Evolutionary conservation across 108 stramenopile species (phyloP).

Genomic region (Cylindrotheca closterium): DNA sequence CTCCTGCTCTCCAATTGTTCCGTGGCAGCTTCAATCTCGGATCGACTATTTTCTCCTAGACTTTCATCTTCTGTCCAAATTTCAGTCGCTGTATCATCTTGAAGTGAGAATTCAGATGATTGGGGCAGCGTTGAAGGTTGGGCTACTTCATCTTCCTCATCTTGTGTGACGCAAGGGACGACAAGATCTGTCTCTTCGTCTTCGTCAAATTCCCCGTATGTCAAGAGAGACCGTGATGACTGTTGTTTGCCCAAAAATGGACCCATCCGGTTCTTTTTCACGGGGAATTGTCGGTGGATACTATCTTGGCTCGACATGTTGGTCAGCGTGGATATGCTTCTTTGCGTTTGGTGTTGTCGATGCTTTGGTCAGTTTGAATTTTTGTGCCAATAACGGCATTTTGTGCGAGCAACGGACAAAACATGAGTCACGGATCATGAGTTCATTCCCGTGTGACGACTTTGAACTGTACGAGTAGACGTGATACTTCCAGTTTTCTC

Average conservation of each 20-base stretch:
- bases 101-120: not conserved
- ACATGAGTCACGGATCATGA: no score
- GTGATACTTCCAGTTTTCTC: no score
- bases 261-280: not conserved
- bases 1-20: not conserved
- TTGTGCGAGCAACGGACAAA: no score
- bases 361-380: no score
- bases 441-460: no score
- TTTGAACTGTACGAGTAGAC: no score
- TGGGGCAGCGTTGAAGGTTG: not conserved
- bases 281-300: not conserved
- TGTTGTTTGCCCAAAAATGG: not conserved
- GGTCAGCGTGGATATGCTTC: no score
- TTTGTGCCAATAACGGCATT: no score
- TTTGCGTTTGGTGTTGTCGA: not conserved
- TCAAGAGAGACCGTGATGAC: not conserved
- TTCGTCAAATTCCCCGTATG: not conserved
- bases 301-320: not conserved
- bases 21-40: not conserved
- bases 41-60: not conserved
- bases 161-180: not conserved
- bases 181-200: constrained; percentile 2
- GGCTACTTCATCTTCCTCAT: not conserved
- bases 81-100: not conserved
- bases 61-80: not conserved